Evolutionary conservation across 805 yeast species (phyloP).

Genomic region (Kuraishia piskuri): DNA sequence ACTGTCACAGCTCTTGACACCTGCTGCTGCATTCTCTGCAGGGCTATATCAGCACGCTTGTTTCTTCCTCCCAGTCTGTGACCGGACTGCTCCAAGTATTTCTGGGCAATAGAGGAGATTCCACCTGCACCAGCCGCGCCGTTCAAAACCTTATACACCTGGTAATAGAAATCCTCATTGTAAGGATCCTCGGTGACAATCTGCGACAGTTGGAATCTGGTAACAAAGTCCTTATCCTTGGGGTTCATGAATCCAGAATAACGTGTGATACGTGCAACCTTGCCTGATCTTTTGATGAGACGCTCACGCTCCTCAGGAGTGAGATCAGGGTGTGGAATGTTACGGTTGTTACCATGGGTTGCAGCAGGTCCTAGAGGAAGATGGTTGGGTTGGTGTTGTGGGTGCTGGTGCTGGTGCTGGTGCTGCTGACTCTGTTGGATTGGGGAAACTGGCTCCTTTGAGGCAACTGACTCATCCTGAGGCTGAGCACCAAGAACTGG

Average conservation of each 20-base stretch:
- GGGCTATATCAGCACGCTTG: slow-evolving; percentile 80
- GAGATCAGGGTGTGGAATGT: slow-evolving; percentile 23
- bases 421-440: slow-evolving; percentile 11
- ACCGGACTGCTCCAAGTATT: slow-evolving; percentile 85
- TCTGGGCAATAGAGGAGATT: slow-evolving; percentile 81
- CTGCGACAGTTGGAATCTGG: slow-evolving; percentile 89
- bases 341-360: slow-evolving; percentile 4
- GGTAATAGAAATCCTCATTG: slow-evolving; percentile 93
- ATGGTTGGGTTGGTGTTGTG: slow-evolving; percentile 10
- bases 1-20: slow-evolving; percentile 93
- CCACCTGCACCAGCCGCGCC: slow-evolving; percentile 41
- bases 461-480: slow-evolving; percentile 9
- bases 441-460: slow-evolving; percentile 7
- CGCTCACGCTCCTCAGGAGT: slow-evolving; percentile 69
- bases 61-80: slow-evolving; percentile 82
- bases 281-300: slow-evolving; percentile 59
- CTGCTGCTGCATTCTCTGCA: slow-evolving; percentile 97
- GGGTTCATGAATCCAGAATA: slow-evolving; percentile 96
- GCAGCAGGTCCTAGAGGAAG: slow-evolving; percentile 3
- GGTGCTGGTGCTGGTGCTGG: slow-evolving; percentile 11
- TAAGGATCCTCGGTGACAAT: slow-evolving; percentile 96
- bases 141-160: slow-evolving; percentile 69
- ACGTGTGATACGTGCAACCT: slow-evolving; percentile 65
- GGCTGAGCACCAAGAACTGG: slow-evolving; percentile 46
- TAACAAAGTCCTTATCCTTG: slow-evolving; percentile 91